Percentiles rank a stretch among this genome's conserved stretches.
These are phyloP conservation scores for Colletotrichum sp. DNA, from an alignment of 2,329 filamentous ascomycete species.

Conservation along the genomic window DNA sequence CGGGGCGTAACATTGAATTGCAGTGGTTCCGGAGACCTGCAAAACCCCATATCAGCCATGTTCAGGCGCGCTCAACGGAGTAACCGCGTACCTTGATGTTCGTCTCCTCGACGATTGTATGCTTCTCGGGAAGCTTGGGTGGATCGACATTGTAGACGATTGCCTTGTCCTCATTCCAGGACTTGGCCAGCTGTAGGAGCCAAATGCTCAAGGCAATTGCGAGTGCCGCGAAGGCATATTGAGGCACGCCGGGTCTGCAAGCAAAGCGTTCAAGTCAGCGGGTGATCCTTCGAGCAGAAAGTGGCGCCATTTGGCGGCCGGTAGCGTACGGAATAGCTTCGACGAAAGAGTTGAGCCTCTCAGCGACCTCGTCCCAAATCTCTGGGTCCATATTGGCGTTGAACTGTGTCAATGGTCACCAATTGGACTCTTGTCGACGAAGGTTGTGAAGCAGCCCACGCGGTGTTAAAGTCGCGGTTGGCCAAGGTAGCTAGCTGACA, in stretches of 20 bases:
- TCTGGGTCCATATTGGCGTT: slow-evolving; percentile 7
- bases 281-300: not conserved
- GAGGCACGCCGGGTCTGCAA: slow-evolving; percentile 23
- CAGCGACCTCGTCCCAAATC: slow-evolving; percentile 5
- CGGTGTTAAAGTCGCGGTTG: not conserved
- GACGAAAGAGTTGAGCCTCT: not conserved
- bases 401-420: not conserved
- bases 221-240: slow-evolving; percentile 31
- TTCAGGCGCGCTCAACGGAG: not conserved
- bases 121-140: slow-evolving; percentile 65
- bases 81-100: slow-evolving; percentile 59
- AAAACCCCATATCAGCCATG: not conserved
- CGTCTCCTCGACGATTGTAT: slow-evolving; percentile 62
- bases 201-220: slow-evolving; percentile 34
- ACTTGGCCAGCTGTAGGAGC: slow-evolving; percentile 32
- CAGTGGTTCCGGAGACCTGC: slow-evolving; percentile 64
- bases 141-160: slow-evolving; percentile 65
- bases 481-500: not conserved
- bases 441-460: not conserved
- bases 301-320: not conserved
- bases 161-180: slow-evolving; percentile 41
- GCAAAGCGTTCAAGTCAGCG: not conserved
- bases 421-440: not conserved
- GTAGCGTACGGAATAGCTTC: slow-evolving; percentile 14
- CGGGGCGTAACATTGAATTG: slow-evolving; percentile 86